Base-by-base conservation (phyloP, 106 monocot species). In the Platanthera guangdongensis region DNA sequence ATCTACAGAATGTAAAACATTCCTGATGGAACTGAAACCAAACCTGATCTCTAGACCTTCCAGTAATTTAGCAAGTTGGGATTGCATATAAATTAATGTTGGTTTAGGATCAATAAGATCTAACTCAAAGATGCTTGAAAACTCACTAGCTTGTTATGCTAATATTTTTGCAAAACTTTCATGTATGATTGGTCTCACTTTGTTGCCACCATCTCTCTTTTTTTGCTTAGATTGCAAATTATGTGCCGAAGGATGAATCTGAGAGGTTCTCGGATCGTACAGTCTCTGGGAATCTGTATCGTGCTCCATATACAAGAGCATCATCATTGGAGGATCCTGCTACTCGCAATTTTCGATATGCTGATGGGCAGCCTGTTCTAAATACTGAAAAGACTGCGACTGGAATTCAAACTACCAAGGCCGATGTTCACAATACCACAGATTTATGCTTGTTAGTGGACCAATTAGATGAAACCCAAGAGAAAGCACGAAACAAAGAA, bases 231-330 rank as follows among this genome's bases (percentile, higher is more conserved):
- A 79, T 88, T 54, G 75, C 72, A 4, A 63, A 71, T 75, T 78
- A 84, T 46, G 54, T 68, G 28, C 9, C 45, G 3, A 84, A 79
- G 70, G 82, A 82, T 48, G 78, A 78, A 16, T 18, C 57, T 50
- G 57, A 74, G 28, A 81, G 78, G 76, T 62, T 77, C 22, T 78
- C 78, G n/a, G 73, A 63, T 50, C 70, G 47, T 5, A 6, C 32
- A 51, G n/a, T 72, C 5, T 48, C 76, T 32, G 78, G 73, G 51
- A 87, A 81, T 71, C 46, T 80, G 46, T 91, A 89, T 78, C 83
- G 82, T 68, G 87, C 94, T 11, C 94, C 91, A 49, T 79, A 71
- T 77, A 91, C 94, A 13, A 79, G 87, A 77, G 54, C 83, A 75
- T 77, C 86, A 73, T 87, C 94, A 7, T 21, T 84, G 65, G 89